Base-by-base conservation (phyloP, 2,329 filamentous ascomycete species). In the Ilyonectria robusta region DNA sequence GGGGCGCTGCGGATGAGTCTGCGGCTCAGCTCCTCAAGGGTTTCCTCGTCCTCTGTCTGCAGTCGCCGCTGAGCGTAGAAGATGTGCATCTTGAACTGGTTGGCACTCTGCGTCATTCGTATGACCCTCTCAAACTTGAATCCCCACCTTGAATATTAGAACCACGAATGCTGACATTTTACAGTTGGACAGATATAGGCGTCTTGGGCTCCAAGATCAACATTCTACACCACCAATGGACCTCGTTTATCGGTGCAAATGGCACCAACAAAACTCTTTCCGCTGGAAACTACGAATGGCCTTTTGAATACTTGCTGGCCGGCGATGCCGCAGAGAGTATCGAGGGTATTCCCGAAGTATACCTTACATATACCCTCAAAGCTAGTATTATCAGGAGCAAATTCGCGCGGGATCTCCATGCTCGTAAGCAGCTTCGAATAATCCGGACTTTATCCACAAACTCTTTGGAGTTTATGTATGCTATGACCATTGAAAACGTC, bases 401-500 rank as follows among this genome's bases (percentile, higher is more conserved):
- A 83, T 90, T 98, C 73, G 90, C 92, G 75, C 94, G 96, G 82
- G 94, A 97, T 77, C 84, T 97, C 54, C 89, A 92, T 71, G 88
- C 93, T 19, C 91, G 90, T 77, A 95, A 95, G 79, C 90, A 91
- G 47, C 80, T 95, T 56, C 88, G 93, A 37, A 88, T 95, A 56
- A 92, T 95, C 56, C 89, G 93, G 58, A 95, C 93, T 0, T 83
- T 95, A 46, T 91, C 93, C 59, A 87, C 92, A 6, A 90, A 89
- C 48, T 91, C 92, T 5, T 84, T 94, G 64, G 93, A 95, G 77
- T 87, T 94, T 69, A 87, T 93, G 59, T 92, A 98, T 80, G 91
- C 93, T 50, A 95, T 97, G 92, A 93, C 92, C 66, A 94, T 98
- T 70, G 94, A 98, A 80, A 97, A 98, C 77, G 92, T 97, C 66